phyloP scores from a whole-genome alignment of 306 rosid genomes.

The Pyrus betulifolia region DNA sequence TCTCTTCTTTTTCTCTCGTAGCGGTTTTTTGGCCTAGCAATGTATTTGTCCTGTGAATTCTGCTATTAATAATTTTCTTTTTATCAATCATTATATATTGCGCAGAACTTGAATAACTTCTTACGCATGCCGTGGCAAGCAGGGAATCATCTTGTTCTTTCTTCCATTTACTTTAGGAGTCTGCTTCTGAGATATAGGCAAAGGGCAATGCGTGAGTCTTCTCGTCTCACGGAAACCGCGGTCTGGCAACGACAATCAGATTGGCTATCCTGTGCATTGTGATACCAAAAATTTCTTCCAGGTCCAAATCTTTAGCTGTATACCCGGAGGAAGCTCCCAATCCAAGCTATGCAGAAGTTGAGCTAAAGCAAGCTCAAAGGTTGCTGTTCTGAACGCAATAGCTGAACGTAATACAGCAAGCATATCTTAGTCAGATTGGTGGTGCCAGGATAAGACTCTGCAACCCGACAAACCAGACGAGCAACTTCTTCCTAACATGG shows the following conservation, averaged over 20 bases:
- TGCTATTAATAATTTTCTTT: background rate
- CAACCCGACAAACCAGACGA: slow-evolving; percentile 26
- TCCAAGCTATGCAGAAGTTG: slow-evolving; percentile 57
- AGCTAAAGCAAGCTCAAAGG: slow-evolving; percentile 56
- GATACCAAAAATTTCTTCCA: slow-evolving; percentile 57
- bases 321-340: slow-evolving; percentile 63
- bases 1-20: background rate
- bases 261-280: slow-evolving; percentile 49
- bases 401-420: slow-evolving; percentile 10
- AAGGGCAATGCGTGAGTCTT: background rate
- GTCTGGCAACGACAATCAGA: slow-evolving; percentile 41
- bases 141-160: background rate
- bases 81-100: background rate
- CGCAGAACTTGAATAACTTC: background rate
- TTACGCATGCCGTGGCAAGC: background rate
- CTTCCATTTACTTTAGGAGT: background rate
- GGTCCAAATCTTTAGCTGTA: slow-evolving; percentile 40
- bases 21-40: background rate
- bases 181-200: background rate
- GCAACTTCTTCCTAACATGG: slow-evolving; percentile 45
- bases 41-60: background rate
- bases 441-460: slow-evolving; percentile 27
- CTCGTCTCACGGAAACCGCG: slow-evolving; percentile 20
- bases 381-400: slow-evolving; percentile 33
- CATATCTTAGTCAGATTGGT: slow-evolving; percentile 36